phyloP scores from a whole-genome alignment of 257 asterid species.

The Plectranthus barbatus region DNA sequence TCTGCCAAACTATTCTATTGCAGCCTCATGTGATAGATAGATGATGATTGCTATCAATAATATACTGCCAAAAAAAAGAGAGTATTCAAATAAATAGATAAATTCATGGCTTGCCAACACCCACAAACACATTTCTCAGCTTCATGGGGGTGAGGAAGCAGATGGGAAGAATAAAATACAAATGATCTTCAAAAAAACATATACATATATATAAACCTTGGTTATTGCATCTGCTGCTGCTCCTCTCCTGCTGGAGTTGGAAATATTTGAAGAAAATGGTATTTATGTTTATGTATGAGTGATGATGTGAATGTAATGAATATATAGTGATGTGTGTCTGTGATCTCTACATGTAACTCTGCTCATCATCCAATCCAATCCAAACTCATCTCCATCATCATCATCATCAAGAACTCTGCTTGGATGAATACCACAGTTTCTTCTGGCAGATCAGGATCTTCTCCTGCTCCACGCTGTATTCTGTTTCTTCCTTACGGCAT shows the following conservation, averaged over 20 bases:
- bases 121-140: slow-evolving; percentile 24
- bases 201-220: slow-evolving; percentile 18
- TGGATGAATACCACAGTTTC: slow-evolving; percentile 88
- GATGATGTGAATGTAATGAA: slow-evolving; percentile 17
- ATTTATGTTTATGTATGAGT: slow-evolving; percentile 2
- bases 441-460: slow-evolving; percentile 89
- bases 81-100: slow-evolving; percentile 12
- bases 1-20: not conserved
- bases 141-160: no score
- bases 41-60: no score
- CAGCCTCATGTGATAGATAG: not conserved
- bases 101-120: slow-evolving; percentile 10
- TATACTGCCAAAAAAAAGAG: no score
- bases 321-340: no score
- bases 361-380: not conserved
- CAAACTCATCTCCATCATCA: no score
- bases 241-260: slow-evolving; percentile 14
- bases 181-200: slow-evolving; percentile 33
- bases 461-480: slow-evolving; percentile 53
- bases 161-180: slow-evolving; percentile 21
- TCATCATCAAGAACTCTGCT: slow-evolving; percentile 39
- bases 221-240: slow-evolving; percentile 27
- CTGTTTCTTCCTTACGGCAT: slow-evolving; percentile 82
- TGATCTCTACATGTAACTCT: slow-evolving; percentile 21
- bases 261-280: slow-evolving; percentile 12